Evolutionary conservation across 1,284 basidiomycete genomes (phyloP), one percentile per base, ranked within the genome.

Genomic region (Hortiboletus rubellus): DNA sequence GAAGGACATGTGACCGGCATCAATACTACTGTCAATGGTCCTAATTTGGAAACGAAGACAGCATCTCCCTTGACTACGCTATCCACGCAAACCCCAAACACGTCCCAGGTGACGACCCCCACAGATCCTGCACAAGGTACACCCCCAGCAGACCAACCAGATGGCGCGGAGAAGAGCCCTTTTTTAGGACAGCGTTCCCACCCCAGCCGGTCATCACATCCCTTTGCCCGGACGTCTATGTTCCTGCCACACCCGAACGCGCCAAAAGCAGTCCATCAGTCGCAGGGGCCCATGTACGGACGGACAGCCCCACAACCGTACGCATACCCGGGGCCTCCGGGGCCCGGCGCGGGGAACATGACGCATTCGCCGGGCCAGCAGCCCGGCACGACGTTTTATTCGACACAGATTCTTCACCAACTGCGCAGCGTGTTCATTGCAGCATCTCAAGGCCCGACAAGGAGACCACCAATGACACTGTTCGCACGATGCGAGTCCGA

Each of bases 241-340:
- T 91, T 89, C 70, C 76, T 85, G 17, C 89, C 88, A 0, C 87
- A 90, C 65, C 88, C 87, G 0, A 85, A 86, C 64, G 88, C 88
- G 1, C 88, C 88, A 0, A 87, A 85, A 50, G 63, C 70, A 14
- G 72, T 77, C 12, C 65, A 72, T 34, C 68, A 58, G 15, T 69
- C 66, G 2, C 64, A 56, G 27, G 85, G 85, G 0, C 85, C 86
- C 0, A 82, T 87, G 82, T 87, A 85, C 66, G 81, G 83, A 58
- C 78, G 79, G 41, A 57, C 70, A 52, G 63, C 67, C 34, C 52
- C 60, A 18, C 63, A 67, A 36, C 38, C 63, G 31, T 57, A 64
- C 41, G 56, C 57, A 9, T 57, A 59, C 42, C 62, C 59, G 49
- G 27, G 5, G 15, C 41, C 58, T 31, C 38, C 51, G 38, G 48